Evolutionary conservation across 1,284 basidiomycete genomes (phyloP).

Genomic region (Naganishia liquefaciens): DNA sequence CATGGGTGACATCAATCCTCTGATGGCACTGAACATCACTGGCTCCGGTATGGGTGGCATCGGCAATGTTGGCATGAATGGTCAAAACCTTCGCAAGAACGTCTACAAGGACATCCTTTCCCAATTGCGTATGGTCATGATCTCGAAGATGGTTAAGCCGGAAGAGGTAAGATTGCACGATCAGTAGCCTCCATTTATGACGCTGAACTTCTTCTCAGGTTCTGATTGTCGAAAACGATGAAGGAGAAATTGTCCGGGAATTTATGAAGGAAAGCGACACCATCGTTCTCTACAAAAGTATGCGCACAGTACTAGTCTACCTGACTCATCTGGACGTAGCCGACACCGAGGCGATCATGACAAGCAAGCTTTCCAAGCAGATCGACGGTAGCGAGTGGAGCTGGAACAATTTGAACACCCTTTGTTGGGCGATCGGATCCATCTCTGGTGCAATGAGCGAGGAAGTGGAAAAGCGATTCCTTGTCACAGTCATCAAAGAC

Average conservation of each 20-base stretch:
- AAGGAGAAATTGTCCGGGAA: slow-evolving; percentile 98
- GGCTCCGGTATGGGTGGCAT: slow-evolving; percentile 59
- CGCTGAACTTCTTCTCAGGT: slow-evolving; percentile 61
- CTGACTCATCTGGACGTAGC: slow-evolving; percentile 94
- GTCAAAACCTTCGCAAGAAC: slow-evolving; percentile 83
- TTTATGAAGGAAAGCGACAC: slow-evolving; percentile 99
- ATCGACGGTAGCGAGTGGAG: slow-evolving; percentile 98
- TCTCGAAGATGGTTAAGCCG: slow-evolving; percentile 99
- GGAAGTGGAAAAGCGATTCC: slow-evolving; percentile 97
- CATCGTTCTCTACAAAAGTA: slow-evolving; percentile 97
- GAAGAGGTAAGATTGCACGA: slow-evolving; percentile 72
- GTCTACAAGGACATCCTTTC: slow-evolving; percentile 93
- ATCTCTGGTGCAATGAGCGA: slow-evolving; percentile 99
- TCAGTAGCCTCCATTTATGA: too few relatives aligned
- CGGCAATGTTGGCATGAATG: slow-evolving; percentile 57
- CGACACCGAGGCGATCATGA: slow-evolving; percentile 95
- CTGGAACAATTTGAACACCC: slow-evolving; percentile 98
- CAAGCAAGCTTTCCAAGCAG: slow-evolving; percentile 87
- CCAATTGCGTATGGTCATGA: slow-evolving; percentile 92
- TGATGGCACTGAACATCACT: slow-evolving; percentile 89
- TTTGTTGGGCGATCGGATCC: slow-evolving; percentile 99
- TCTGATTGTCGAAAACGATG: slow-evolving; percentile 97
- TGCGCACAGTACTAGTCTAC: slow-evolving; percentile 96
- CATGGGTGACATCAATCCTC: slow-evolving; percentile 79
- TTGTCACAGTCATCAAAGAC: slow-evolving; percentile 99